Evolutionary conservation across 2,329 filamentous ascomycete species (phyloP), one percentile per base, ranked within the genome.

Genomic region (Septoria linicola): DNA sequence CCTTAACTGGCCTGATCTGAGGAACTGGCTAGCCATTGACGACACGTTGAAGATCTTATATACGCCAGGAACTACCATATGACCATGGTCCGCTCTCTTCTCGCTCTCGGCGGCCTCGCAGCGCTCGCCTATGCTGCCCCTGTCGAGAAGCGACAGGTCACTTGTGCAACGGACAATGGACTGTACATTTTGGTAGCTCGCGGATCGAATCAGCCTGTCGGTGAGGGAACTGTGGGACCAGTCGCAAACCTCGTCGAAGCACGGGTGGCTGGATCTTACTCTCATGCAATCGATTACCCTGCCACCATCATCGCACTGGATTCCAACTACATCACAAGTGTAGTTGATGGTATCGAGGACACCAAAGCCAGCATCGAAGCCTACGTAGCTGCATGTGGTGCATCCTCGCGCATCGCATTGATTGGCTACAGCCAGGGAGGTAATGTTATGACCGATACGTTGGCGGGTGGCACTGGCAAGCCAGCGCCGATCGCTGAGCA

Each of bases 141-240:
- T 36, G 41, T 60, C 21, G 23, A 52, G 19, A 34, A 54, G n/a
- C 55, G 60, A 17, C 54, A 61, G 23, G 50, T 57, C n/a, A 48
- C 51, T 19, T 63, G 60, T 46, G 55, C 50, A 16, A 41, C 50
- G 17, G 21, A 14, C 13, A 30, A 30, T 17, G 60, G 60, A 10
- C 47, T 64, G 4, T 62, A 72, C 57, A 70, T 72, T 52, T 68
- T 72, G 41, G 67, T 70, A 4, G 68, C 67, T 0, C 65, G 70
- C 7, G 70, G 66, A 10, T 65, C 61, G 25, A 66, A 65, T 14
- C 48, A 59, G 35, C 16, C 19, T 23, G 42, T 14, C 8, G 69
- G 68, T 2, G 62, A 68, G 34, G 70, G 69, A n/a, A 59, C 65
- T 5, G 63, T 67, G 16, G 65, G 63, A 6, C 32, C 53, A 14